Evolutionary conservation across 2,329 filamentous ascomycete genomes (phyloP).

Genomic region (Ramichloridium luteum): DNA sequence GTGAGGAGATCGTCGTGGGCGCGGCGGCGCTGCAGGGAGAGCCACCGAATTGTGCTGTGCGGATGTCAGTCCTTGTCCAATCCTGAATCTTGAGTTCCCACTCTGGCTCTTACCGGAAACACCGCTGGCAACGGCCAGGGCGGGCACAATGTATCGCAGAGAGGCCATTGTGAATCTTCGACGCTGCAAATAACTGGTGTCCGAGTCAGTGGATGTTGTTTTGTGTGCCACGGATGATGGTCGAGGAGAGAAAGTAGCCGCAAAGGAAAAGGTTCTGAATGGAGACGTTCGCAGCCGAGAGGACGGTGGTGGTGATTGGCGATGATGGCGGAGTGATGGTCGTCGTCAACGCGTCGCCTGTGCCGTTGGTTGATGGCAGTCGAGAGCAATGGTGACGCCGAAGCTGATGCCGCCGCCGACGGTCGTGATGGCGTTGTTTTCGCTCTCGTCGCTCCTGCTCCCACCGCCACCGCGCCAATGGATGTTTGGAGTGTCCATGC

Average conservation of each 20-base stretch:
- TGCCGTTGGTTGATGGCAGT: too few relatives aligned
- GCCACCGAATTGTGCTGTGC: conserved; percentile 7
- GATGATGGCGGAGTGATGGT: neutral
- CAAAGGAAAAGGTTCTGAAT: neutral
- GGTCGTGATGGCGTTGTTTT: conserved; percentile 7
- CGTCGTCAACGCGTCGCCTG: neutral
- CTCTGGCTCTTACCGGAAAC: conserved; percentile 37
- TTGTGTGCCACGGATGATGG: neutral
- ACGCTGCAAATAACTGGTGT: conserved; percentile 2
- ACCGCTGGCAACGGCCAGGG: conserved; percentile 41
- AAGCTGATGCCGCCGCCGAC: too few relatives aligned
- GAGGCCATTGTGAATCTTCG: conserved; percentile 34
- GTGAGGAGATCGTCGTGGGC: conserved; percentile 47
- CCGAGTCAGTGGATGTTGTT: neutral
- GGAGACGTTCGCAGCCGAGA: neutral
- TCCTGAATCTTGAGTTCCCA: neutral
- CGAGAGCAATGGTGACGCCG: too few relatives aligned
- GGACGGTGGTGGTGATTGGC: neutral
- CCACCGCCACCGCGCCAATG: neutral
- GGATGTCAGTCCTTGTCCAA: neutral
- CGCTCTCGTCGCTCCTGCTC: neutral
- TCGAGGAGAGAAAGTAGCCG: neutral
- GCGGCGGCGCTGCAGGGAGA: conserved; percentile 30
- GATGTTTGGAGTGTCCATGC: too few relatives aligned
- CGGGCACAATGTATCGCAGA: conserved; percentile 45